Base-by-base conservation (phyloP, 768 basidiomycete species). In the Lactarius vividus region DNA sequence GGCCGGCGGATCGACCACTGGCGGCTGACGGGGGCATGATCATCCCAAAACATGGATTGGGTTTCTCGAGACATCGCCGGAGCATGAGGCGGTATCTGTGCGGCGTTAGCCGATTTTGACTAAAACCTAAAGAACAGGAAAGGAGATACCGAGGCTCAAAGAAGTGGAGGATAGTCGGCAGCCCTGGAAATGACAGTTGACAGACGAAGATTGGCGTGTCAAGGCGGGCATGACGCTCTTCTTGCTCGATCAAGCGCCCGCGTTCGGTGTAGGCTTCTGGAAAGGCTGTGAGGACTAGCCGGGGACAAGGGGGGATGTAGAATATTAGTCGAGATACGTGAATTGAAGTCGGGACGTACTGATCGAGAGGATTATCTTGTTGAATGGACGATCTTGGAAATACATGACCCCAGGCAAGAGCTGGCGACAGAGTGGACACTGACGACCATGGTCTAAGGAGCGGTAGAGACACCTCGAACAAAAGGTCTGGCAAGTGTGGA, bases 161-260 rank as follows among this genome's bases (percentile, higher is more conserved):
- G 73, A 98, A 88, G 76, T 97, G 95, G 18, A 98, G 80, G 62
- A 89, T 81, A 56, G 90, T 95, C 46, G 94, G 94, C 79, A 94
- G 87, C 63, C 89, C 90, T 1, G 96, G 96, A 78, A 97, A 98
- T 55, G 88, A 86, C 58, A 97, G 86, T 52, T 91, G 90, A 74
- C 89, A 91, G 69, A 95, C 86, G 71, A 98, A 96, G 67, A 98
- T 89, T 63, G 96, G 94, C 20, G 92, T 95, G 73, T 93, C 87
- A 64, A 96, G 84, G 55, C 88, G 83, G 16, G 86, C 82, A 71
- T 92, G 85, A 62, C 85, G 88, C 75, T 92, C 91, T 71, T 94
- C 93, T 61, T 85, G 82, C 65, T 87, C 83, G 62, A 92, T 82
- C n/a, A 82, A 76, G 8, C 81, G 79, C 16, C 81, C 82, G 33